These are phyloP conservation scores for Phytophthora megakarya DNA, from an alignment of 352 stramenopile genomes.

Conservation along the genomic window DNA sequence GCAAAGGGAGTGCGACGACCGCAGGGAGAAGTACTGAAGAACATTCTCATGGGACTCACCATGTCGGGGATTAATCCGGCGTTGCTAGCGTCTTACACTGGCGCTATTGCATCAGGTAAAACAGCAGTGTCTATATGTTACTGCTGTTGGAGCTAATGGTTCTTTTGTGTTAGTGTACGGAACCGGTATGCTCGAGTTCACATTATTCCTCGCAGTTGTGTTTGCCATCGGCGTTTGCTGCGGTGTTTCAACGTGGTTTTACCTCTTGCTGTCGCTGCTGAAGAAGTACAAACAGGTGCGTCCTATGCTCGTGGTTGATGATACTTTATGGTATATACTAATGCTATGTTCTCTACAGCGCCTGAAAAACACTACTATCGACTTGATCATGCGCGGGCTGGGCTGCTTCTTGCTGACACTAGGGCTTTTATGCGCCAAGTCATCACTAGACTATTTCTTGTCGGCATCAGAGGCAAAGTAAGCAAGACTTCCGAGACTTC, in stretches of 20 bases:
- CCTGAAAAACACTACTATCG: constrained; percentile 87
- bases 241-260: constrained; percentile 90
- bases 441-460: constrained; percentile 85
- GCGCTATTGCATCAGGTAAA: constrained; percentile 83
- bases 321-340: constrained; percentile 7
- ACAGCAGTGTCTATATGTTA: neutral
- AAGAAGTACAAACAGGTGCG: constrained; percentile 91
- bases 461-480: constrained; percentile 47
- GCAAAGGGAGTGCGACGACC: constrained; percentile 54
- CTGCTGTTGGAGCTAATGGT: neutral
- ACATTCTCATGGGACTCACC: constrained; percentile 83
- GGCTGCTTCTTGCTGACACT: constrained; percentile 84
- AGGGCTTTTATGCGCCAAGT: constrained; percentile 83
- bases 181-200: constrained; percentile 88
- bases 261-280: constrained; percentile 79
- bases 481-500: neutral
- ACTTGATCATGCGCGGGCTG: constrained; percentile 82
- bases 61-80: constrained; percentile 90
- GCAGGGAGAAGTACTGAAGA: constrained; percentile 77
- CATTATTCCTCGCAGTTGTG: constrained; percentile 80
- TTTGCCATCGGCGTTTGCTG: constrained; percentile 84
- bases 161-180: constrained; percentile 65
- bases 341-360: constrained; percentile 37
- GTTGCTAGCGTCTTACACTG: constrained; percentile 85
- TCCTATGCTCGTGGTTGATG: neutral